A percentile compares a stretch with the other conserved stretches of the same genome.
Evolutionary conservation across 495 filamentous ascomycete genomes (phyloP).

Genomic region (Ascobolus immersus): DNA sequence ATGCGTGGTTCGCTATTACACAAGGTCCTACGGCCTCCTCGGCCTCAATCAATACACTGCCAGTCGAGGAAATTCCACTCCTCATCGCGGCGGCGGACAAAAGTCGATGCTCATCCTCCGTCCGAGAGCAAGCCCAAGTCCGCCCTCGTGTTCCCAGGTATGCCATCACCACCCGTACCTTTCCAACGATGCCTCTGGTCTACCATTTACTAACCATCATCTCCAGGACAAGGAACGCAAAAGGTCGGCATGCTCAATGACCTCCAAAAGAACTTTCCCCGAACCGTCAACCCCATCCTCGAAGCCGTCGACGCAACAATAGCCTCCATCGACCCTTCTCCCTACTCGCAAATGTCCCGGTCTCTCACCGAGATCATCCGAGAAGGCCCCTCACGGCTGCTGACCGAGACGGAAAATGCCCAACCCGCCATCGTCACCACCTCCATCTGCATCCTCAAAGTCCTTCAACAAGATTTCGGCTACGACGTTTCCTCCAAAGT

Average conservation of each 20-base stretch:
- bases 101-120: too few relatives aligned
- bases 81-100: too few relatives aligned
- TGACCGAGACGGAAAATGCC: conserved; percentile 64
- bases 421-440: conserved; percentile 94
- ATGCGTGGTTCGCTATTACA: too few relatives aligned
- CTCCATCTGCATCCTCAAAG: conserved; percentile 66
- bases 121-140: conserved; percentile 31
- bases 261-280: conserved; percentile 64
- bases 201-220: conserved; percentile 1
- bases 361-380: conserved; percentile 53
- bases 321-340: conserved; percentile 44
- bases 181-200: background rate
- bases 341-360: conserved; percentile 44
- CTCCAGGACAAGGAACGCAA: conserved; percentile 73
- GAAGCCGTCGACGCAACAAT: conserved; percentile 63
- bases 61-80: too few relatives aligned
- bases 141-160: conserved; percentile 68
- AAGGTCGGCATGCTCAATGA: conserved; percentile 70
- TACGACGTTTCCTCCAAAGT: conserved; percentile 22
- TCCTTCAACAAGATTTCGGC: conserved; percentile 63
- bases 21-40: too few relatives aligned
- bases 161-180: conserved; percentile 5
- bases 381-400: conserved; percentile 42
- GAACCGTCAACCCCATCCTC: conserved; percentile 40
- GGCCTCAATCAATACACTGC: too few relatives aligned